Evolutionary conservation across 2,329 filamentous ascomycete genomes (phyloP).

Genomic region (Arachnomyces sp.): DNA sequence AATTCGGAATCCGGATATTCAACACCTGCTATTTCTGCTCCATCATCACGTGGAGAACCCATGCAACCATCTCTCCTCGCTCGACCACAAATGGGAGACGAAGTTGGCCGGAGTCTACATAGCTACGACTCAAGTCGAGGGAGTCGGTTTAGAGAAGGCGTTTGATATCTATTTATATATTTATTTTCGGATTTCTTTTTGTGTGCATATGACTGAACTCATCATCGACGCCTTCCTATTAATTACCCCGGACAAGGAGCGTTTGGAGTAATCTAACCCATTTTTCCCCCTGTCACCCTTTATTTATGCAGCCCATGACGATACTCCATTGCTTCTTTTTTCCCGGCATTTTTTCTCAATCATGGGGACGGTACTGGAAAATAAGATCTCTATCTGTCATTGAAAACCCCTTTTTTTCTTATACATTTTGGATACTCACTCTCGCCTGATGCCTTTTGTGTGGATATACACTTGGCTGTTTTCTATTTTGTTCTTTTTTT

Average conservation of each 20-base stretch:
- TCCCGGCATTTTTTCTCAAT: too few relatives aligned
- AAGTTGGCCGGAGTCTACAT: constrained; percentile 35
- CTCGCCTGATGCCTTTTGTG: too few relatives aligned
- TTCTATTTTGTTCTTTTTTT: too few relatives aligned
- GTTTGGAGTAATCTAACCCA: constrained; percentile 17
- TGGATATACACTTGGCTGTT: too few relatives aligned
- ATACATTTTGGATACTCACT: too few relatives aligned
- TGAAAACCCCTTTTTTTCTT: too few relatives aligned
- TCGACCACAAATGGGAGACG: constrained; percentile 27
- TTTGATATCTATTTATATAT: constrained; percentile 23
- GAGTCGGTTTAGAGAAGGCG: constrained; percentile 36
- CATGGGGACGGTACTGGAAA: too few relatives aligned
- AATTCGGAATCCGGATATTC: constrained; percentile 15
- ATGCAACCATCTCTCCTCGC: constrained; percentile 20
- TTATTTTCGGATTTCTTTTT: not conserved
- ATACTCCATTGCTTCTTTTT: too few relatives aligned
- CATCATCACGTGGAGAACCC: constrained; percentile 20
- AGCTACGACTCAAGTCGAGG: constrained; percentile 39
- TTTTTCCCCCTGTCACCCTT: constrained; percentile 29
- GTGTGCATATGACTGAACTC: not conserved
- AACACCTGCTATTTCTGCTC: constrained; percentile 14
- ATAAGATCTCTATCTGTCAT: too few relatives aligned
- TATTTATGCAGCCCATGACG: too few relatives aligned
- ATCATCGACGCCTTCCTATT: not conserved
- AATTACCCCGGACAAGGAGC: not conserved